Evolutionary conservation across 2,329 filamentous ascomycete genomes (phyloP).

Genomic region (Niveomyces coronatus): DNA sequence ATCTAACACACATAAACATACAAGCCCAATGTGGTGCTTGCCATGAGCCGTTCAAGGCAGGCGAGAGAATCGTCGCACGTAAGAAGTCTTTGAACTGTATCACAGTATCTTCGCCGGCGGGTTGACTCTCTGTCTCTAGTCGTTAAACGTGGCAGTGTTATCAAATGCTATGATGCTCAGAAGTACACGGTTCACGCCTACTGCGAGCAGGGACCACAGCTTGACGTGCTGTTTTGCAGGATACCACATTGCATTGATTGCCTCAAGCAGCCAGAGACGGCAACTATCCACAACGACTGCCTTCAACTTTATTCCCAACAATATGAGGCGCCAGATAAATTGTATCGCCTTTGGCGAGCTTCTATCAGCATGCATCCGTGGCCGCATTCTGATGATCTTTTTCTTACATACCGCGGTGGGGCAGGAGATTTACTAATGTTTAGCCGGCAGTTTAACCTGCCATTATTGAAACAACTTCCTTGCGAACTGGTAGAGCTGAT

Average conservation of each 20-base stretch:
- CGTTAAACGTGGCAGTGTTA: background rate
- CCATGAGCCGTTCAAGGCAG: constrained; percentile 1
- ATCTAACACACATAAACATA: background rate
- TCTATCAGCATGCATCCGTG: constrained; percentile 3
- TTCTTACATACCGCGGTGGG: background rate
- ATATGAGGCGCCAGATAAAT: background rate
- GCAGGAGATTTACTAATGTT: background rate
- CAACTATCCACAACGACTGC: constrained; percentile 3
- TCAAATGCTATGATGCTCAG: constrained; percentile 2
- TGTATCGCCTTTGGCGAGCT: constrained; percentile 1
- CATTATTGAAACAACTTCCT: background rate
- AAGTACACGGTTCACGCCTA: background rate
- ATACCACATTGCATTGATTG: background rate
- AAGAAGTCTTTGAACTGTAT: background rate
- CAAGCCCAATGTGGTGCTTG: constrained; percentile 4
- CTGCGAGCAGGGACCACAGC: background rate
- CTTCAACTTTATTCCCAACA: background rate
- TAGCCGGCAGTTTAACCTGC: background rate
- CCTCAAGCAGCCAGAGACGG: background rate
- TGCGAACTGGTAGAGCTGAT: background rate
- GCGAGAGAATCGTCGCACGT: constrained; percentile 2
- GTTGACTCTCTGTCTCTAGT: constrained; percentile 4
- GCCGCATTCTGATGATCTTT: constrained; percentile 1
- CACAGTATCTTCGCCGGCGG: background rate
- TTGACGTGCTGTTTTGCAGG: background rate